phyloP scores from a whole-genome alignment of 306 rosid species.

The Cucurbita pepo region DNA sequence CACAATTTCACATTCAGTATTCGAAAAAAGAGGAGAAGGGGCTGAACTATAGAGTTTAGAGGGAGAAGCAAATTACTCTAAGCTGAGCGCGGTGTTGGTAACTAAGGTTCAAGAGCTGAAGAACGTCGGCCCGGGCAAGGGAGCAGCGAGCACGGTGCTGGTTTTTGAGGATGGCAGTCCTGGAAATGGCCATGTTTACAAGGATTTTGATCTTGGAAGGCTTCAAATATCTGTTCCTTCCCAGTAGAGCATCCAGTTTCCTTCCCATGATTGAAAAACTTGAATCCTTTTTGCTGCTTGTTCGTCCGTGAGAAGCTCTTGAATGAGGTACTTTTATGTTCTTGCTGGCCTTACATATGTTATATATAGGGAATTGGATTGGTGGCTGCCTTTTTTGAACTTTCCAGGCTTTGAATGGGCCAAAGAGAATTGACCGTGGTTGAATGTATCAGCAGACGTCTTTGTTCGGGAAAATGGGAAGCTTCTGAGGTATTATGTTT shows the following conservation, averaged over 20 bases:
- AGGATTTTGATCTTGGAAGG: slow-evolving; percentile 40
- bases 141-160: slow-evolving; percentile 41
- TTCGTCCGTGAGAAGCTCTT: background rate
- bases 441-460: background rate
- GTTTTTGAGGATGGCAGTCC: slow-evolving; percentile 50
- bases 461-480: background rate
- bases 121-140: slow-evolving; percentile 53
- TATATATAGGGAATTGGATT: background rate
- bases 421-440: background rate
- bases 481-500: background rate
- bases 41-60: background rate
- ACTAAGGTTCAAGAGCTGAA: slow-evolving; percentile 57
- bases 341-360: too few relatives aligned
- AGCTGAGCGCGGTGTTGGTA: slow-evolving; percentile 61
- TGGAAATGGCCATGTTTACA: slow-evolving; percentile 47
- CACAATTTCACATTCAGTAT: background rate
- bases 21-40: background rate
- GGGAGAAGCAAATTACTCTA: slow-evolving; percentile 22
- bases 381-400: background rate
- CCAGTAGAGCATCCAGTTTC: slow-evolving; percentile 52
- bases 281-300: background rate
- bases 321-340: background rate
- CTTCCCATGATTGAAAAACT: slow-evolving; percentile 35
- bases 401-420: background rate
- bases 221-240: slow-evolving; percentile 33